These are phyloP conservation scores for Symbiodinium pilosum DNA, from an alignment of 73 alveolate species.

Conservation along the genomic window DNA sequence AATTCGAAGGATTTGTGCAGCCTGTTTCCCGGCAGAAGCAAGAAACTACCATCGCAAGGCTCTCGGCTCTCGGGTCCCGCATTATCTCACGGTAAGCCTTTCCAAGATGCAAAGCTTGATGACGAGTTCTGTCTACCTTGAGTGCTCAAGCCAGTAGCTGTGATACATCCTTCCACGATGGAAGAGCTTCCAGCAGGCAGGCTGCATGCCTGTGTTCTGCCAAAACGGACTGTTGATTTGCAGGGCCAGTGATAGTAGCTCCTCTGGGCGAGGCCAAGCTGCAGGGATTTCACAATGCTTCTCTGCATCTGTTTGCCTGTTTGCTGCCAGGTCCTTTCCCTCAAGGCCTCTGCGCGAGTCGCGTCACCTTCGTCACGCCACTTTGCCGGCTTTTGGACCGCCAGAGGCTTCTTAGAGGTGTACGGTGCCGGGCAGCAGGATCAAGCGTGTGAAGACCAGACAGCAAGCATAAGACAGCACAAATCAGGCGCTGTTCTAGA, in stretches of 20 bases:
- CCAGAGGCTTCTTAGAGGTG: too few species aligned
- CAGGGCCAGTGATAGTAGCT: too few species aligned
- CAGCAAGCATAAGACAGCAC: background rate
- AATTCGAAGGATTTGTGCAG: slow-evolving; percentile 18
- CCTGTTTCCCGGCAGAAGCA: slow-evolving; percentile 41
- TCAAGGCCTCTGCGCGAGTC: too few species aligned
- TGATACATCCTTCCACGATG: background rate
- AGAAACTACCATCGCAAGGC: slow-evolving; percentile 22
- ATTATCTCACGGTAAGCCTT: background rate
- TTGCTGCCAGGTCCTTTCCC: background rate
- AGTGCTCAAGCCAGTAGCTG: background rate
- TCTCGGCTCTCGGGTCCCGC: background rate
- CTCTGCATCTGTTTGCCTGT: too few species aligned
- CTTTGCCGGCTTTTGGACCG: too few species aligned
- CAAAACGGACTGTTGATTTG: too few species aligned
- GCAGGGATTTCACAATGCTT: too few species aligned
- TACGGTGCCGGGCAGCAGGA: too few species aligned
- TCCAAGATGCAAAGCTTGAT: background rate
- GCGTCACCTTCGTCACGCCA: too few species aligned
- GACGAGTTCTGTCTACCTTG: background rate
- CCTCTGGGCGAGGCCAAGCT: too few species aligned
- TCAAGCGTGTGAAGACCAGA: too few species aligned
- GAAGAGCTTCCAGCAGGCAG: background rate
- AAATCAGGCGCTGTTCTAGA: background rate
- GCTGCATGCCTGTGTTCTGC: too few species aligned